Evolutionary conservation across 1,139 yeast species (phyloP), one percentile per base, ranked within the genome.

Genomic region (Saccharomyces hybrid): DNA sequence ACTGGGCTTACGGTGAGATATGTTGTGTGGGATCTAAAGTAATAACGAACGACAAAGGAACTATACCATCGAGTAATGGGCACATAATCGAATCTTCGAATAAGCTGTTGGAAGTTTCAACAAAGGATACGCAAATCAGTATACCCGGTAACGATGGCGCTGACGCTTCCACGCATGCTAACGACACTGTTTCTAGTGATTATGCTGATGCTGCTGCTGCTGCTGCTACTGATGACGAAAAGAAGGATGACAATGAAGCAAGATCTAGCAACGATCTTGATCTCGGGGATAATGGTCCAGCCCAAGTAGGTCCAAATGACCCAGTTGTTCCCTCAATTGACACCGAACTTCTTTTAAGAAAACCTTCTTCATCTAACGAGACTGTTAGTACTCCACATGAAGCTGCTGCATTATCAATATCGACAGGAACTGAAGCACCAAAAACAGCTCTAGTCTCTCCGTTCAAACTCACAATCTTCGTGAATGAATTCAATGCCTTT

Each of bases 1-100:
- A 82, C 64, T 90, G 96, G 95, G 73, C 65, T 1, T 79, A 78
- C 61, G 97, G 97, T 1, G 83, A 82, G 62, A 78, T 75, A 2
- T 80, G 84, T 58, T 87, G 95, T 62, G 74, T 87, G 11, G 81
- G 76, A 54, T 53, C 44, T 53, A 63, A 46, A 49, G 51, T 53
- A 29, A 58, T 54, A 9, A 21, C 2, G 4, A 16, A 8, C 3
- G 24, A 16, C 24, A 9, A 19, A 16, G 44, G 11, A 38, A 8
- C 9, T 16, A 38, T 6, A 16, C 19, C 19, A 16, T 16, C 24
- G 5, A 16, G 12, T 12, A 24, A 38, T 12, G 44, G 24, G 44
- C 24, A 12, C 16, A 38, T 24, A 21, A 3, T n/a, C 9, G 28
- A 12, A 26, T 21, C 14, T 21, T 38, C 21, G 6, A 9, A 12